Base-by-base conservation (phyloP, 371 early-diverging fungal species). In the Mortierella sp. region DNA sequence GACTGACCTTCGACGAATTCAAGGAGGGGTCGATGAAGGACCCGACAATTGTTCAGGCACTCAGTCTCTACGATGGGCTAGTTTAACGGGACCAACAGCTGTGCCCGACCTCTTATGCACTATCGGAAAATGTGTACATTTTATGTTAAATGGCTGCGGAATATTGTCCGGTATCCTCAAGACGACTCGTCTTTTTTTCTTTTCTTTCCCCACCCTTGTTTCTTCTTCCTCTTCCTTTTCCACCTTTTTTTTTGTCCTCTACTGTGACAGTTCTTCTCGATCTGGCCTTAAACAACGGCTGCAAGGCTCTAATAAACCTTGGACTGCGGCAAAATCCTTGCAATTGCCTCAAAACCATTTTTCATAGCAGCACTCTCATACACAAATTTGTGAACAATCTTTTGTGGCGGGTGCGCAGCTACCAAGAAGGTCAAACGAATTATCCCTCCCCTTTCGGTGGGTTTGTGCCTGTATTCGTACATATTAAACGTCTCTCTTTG, bases 1-100 rank as follows among this genome's bases (percentile, higher is more conserved):
- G 82, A 46, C 73, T 97, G 28, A 93, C 88, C 43, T 89, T 94
- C 83, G 92, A 94, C 7, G 96, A 96, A 81, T 97, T 97, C 80
- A 88, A 91, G 80, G 93, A 94, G 80, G 96, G 96, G 44, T 92
- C 95, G 52, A 90, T 91, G 81, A 91, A 93, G 75, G 96, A 96
- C 68, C 95, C 95, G 52, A 88, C 94, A 7, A 96, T 97, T 69
- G 87, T 96, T 62, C 93, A 96, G 82, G 95, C 97, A 1, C 86
- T 97, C 57, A 91, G 87, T 68, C 83, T 97, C 53, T 96, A 96
- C 74, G 93, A 96, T 70, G 96, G 96, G 7, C 83, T 93, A 62
- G 92, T 94, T 61, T 94, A 87, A 37, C 9, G 37, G n/a, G n/a
- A 5, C 37, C 37, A 37, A 37, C 37, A 37, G n/a, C n/a, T n/a